These are phyloP conservation scores for Pyrenochaeta sp. DNA, from an alignment of 2,329 filamentous ascomycete genomes.

Conservation along the genomic window DNA sequence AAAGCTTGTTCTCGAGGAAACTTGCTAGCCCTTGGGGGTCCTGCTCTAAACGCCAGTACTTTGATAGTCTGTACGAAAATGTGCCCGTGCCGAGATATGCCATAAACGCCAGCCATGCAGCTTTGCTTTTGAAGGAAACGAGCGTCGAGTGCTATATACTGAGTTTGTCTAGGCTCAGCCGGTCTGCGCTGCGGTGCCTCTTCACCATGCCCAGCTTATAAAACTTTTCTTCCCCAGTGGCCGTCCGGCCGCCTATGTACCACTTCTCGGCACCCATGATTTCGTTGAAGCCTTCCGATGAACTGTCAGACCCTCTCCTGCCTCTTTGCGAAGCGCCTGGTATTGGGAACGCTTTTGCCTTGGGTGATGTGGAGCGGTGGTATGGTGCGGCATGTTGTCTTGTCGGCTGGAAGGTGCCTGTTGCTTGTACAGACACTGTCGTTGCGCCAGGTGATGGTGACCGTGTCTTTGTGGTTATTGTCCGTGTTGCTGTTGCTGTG, in stretches of 20 bases:
- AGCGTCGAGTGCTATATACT: constrained; percentile 65
- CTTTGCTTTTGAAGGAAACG: constrained; percentile 12
- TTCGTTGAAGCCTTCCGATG: constrained; percentile 78
- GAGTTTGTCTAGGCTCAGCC: constrained; percentile 76
- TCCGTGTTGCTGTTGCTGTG: constrained; percentile 51
- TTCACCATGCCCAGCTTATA: constrained; percentile 82
- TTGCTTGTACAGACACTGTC: constrained; percentile 50
- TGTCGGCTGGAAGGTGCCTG: constrained; percentile 52
- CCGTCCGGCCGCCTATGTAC: constrained; percentile 82
- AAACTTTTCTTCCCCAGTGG: constrained; percentile 79
- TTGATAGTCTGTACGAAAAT: constrained; percentile 13
- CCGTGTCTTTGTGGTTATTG: constrained; percentile 46
- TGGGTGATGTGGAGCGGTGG: constrained; percentile 49
- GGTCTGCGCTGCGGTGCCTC: constrained; percentile 75
- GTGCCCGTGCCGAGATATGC: constrained; percentile 17
- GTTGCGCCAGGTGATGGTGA: constrained; percentile 46
- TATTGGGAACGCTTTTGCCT: constrained; percentile 47
- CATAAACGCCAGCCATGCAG: constrained; percentile 42
- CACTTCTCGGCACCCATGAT: constrained; percentile 77
- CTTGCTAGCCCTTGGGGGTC: constrained; percentile 6
- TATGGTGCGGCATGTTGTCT: constrained; percentile 51
- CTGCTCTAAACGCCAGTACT: constrained; percentile 19
- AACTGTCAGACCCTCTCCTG: constrained; percentile 77
- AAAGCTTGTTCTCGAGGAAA: constrained; percentile 2
- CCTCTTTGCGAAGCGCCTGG: constrained; percentile 43